Evolutionary conservation across 73 alveolate genomes (phyloP).

Genomic region (Symbiodinium pilosum): DNA sequence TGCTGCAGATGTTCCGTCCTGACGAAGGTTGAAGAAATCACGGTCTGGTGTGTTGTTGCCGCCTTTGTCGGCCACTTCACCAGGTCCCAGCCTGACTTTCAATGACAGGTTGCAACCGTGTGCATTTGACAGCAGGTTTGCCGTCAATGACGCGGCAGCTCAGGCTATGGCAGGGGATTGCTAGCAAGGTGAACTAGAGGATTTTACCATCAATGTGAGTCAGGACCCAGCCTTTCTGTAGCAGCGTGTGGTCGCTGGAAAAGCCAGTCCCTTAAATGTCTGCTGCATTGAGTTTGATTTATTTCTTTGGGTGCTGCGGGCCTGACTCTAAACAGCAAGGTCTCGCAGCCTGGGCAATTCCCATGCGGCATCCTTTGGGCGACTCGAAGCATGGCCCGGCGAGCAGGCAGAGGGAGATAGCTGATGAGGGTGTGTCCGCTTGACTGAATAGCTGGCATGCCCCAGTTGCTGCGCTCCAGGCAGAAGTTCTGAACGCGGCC

Average conservation of each 20-base stretch:
- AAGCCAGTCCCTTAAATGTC: neutral
- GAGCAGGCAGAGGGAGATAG: slow-evolving; percentile 8
- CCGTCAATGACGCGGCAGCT: slow-evolving; percentile 53
- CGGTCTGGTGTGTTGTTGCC: slow-evolving; percentile 57
- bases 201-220: too few relatives aligned
- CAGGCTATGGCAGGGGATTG: too few relatives aligned
- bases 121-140: neutral
- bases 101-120: too few relatives aligned
- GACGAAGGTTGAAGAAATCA: slow-evolving; percentile 30
- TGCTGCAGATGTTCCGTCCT: neutral
- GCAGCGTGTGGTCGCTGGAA: slow-evolving; percentile 30
- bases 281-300: too few relatives aligned
- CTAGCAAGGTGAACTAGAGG: too few relatives aligned
- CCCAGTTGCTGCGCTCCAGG: neutral
- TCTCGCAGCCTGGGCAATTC: slow-evolving; percentile 24
- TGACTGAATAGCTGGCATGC: neutral
- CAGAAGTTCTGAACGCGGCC: slow-evolving; percentile 33
- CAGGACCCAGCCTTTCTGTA: slow-evolving; percentile 49
- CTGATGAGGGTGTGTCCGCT: neutral
- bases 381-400: slow-evolving; percentile 77
- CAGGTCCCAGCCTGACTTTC: neutral
- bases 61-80: slow-evolving; percentile 37
- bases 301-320: neutral
- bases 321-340: neutral
- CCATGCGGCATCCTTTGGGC: slow-evolving; percentile 3